A percentile compares a stretch with the other conserved stretches of the same genome.
phyloP scores from a whole-genome alignment of 208 protist species.

The Trypanosomatidae sp. region DNA sequence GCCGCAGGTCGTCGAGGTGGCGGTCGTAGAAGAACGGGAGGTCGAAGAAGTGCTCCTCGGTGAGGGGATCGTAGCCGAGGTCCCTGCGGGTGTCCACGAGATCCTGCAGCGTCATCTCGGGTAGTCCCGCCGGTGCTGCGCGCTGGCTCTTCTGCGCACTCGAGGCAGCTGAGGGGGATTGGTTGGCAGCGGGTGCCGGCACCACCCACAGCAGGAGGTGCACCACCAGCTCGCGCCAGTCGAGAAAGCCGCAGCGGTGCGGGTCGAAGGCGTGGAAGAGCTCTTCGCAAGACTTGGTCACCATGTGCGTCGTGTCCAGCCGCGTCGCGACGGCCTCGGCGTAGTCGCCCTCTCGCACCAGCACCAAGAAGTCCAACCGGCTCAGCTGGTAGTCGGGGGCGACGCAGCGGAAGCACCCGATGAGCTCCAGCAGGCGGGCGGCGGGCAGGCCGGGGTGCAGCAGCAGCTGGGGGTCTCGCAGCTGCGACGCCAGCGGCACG shows the following conservation, averaged over 20 bases:
- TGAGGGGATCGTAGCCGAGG: slow-evolving; percentile 40
- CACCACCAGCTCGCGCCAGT: slow-evolving; percentile 85
- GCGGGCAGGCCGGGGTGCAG: slow-evolving; percentile 64
- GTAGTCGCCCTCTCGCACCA: slow-evolving; percentile 62
- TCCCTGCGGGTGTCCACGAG: slow-evolving; percentile 44
- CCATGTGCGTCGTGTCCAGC: slow-evolving; percentile 14
- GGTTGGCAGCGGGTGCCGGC: neutral
- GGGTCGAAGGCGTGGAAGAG: slow-evolving; percentile 76
- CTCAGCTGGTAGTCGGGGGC: slow-evolving; percentile 75
- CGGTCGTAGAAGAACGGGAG: slow-evolving; percentile 66
- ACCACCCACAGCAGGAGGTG: slow-evolving; percentile 86
- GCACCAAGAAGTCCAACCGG: slow-evolving; percentile 58
- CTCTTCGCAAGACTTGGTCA: slow-evolving; percentile 35
- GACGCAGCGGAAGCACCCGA: slow-evolving; percentile 54
- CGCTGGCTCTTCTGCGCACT: no score
- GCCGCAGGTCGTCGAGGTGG: slow-evolving; percentile 39
- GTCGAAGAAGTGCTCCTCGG: slow-evolving; percentile 56
- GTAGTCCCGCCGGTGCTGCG: slow-evolving; percentile 38
- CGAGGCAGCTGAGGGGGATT: no score
- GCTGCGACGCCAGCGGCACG: slow-evolving; percentile 49
- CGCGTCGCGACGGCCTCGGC: slow-evolving; percentile 28
- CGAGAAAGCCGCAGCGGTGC: slow-evolving; percentile 54
- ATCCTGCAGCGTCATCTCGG: slow-evolving; percentile 55
- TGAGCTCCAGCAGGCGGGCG: slow-evolving; percentile 54
- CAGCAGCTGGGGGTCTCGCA: slow-evolving; percentile 18